A percentile compares a stretch with the other conserved stretches of the same genome.
These are phyloP conservation scores for Pythium periplocum DNA, from an alignment of 352 stramenopile species.

Conservation along the genomic window DNA sequence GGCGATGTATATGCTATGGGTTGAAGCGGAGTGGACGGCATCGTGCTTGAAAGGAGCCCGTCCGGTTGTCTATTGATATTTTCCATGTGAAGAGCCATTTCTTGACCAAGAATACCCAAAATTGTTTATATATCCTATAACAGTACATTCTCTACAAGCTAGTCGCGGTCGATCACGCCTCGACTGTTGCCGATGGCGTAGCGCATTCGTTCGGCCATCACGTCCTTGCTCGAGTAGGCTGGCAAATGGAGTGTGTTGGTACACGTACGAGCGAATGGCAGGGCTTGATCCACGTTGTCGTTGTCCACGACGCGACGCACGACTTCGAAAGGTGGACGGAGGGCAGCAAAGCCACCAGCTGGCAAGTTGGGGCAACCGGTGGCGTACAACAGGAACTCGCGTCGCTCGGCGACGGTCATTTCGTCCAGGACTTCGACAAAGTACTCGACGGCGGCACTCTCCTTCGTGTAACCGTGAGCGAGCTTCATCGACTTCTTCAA, in stretches of 20 bases:
- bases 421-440: constrained; percentile 68
- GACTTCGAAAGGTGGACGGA: constrained; percentile 78
- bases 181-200: constrained; percentile 79
- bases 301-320: constrained; percentile 70
- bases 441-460: constrained; percentile 57
- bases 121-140: not conserved
- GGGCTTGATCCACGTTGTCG: constrained; percentile 60
- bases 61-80: too few species aligned
- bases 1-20: too few species aligned
- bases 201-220: constrained; percentile 52
- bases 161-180: constrained; percentile 84
- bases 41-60: too few species aligned
- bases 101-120: too few species aligned
- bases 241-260: constrained; percentile 84
- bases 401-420: constrained; percentile 53
- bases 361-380: constrained; percentile 81
- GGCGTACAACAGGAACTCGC: constrained; percentile 73
- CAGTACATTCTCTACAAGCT: constrained; percentile 8
- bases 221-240: constrained; percentile 67
- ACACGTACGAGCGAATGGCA: constrained; percentile 82
- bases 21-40: too few species aligned
- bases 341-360: constrained; percentile 54
- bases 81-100: too few species aligned
- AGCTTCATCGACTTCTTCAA: constrained; percentile 72
- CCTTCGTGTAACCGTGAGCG: constrained; percentile 78